Percentiles rank a stretch among this genome's conserved stretches.
Evolutionary conservation across 78 protist genomes (phyloP).

Genomic region (Dictyostelium brefeldianum): DNA sequence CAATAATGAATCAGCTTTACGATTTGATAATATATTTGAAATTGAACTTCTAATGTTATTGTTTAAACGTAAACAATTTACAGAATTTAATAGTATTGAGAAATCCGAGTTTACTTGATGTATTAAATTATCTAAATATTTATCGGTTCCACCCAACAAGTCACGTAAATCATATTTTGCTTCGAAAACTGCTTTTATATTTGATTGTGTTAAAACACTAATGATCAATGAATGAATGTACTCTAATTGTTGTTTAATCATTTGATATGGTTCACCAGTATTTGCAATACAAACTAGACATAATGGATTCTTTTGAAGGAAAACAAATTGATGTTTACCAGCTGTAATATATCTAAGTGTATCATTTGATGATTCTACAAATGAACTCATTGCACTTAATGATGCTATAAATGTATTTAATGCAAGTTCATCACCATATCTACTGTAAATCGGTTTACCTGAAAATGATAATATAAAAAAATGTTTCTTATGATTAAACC

Average conservation of each 20-base stretch:
- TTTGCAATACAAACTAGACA: constrained; percentile 39
- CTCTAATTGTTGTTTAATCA: constrained; percentile 57
- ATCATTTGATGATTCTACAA: constrained; percentile 78
- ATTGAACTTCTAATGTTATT: constrained; percentile 35
- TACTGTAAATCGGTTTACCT: constrained; percentile 75
- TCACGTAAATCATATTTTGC: constrained; percentile 78
- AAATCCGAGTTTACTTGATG: constrained; percentile 37
- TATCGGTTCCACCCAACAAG: constrained; percentile 68
- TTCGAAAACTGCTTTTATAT: constrained; percentile 61
- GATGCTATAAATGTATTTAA: constrained; percentile 83
- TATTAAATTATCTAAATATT: constrained; percentile 43
- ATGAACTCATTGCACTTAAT: constrained; percentile 80
- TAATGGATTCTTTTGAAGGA: constrained; percentile 38
- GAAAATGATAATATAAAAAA: constrained; percentile 55
- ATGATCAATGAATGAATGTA: constrained; percentile 48
- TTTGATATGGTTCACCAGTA: constrained; percentile 65
- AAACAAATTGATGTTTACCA: constrained; percentile 64
- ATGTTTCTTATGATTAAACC: constrained; percentile 78
- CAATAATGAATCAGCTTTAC: constrained; percentile 56
- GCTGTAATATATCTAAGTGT: constrained; percentile 47
- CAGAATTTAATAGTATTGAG: constrained; percentile 63
- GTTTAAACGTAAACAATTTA: constrained; percentile 60
- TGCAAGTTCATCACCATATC: constrained; percentile 83
- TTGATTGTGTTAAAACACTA: constrained; percentile 66
- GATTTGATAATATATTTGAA: constrained; percentile 44